Evolutionary conservation across 306 rosid species (phyloP).

Genomic region (Gastrolobium bilobum): DNA sequence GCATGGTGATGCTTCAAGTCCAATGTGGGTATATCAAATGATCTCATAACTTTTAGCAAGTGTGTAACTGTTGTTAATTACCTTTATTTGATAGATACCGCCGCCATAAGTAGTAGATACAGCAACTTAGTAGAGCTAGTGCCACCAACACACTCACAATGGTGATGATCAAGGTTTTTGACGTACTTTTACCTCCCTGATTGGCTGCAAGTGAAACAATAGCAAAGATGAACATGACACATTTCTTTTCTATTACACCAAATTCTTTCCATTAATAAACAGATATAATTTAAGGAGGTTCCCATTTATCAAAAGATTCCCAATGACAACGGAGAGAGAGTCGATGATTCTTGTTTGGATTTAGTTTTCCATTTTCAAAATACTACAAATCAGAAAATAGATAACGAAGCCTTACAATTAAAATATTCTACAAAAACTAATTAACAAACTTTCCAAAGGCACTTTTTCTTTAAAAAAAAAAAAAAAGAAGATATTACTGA

Average conservation of each 20-base stretch:
- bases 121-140: conserved; percentile 38
- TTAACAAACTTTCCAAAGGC: too few relatives aligned
- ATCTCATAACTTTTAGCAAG: background rate
- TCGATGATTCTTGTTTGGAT: too few relatives aligned
- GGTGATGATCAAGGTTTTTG: conserved; percentile 36
- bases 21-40: too few relatives aligned
- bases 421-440: too few relatives aligned
- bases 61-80: conserved; percentile 5
- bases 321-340: too few relatives aligned
- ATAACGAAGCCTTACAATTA: too few relatives aligned
- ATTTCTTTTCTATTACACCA: background rate
- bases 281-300: background rate
- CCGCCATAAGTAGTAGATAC: conserved; percentile 36
- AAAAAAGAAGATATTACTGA: too few relatives aligned
- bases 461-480: too few relatives aligned
- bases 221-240: background rate
- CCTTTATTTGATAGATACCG: conserved; percentile 29
- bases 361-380: too few relatives aligned
- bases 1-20: too few relatives aligned
- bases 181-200: conserved; percentile 24
- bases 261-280: background rate
- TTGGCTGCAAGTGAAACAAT: conserved; percentile 28
- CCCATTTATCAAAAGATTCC: too few relatives aligned
- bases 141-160: conserved; percentile 42
- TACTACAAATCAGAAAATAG: too few relatives aligned